Evolutionary conservation across 225 moss, liverwort and hornwort species (phyloP), one percentile per base, ranked within the genome.

Genomic region (Climacium dendroides): DNA sequence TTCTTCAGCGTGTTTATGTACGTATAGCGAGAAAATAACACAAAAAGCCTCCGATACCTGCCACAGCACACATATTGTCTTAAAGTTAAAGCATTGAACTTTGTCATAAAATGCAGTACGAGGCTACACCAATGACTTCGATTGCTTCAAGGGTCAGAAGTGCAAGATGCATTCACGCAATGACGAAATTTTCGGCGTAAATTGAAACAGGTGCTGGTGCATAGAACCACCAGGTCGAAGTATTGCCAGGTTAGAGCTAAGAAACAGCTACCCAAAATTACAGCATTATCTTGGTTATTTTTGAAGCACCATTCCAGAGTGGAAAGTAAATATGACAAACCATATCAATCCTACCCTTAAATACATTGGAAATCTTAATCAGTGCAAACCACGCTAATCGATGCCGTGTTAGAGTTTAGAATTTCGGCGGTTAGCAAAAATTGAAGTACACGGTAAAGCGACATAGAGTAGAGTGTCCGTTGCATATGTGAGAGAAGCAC

Each of bases 41-140:
- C 94, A 92, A 93, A 94, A 43, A 94, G 88, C 73, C 90, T 89
- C 48, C 93, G 94, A 89, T 89, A 94, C 91, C 95, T 95, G 92
- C 53, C 87, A 87, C 63, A 87, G 85, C 75, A 85, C 72, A 89
- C 62, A 74, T n/a, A 20, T 41, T 30, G 60, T 72, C 66, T 41
- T 50, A 71, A n/a, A 65, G 22, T 72, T 41, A 69, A 62, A 58
- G 63, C 63, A 84, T 57, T 75, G 48, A 80, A 73, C 54, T 79
- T 19, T 43, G 47, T 41, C 67, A 70, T 58, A 29, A 78, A 74
- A n/a, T 62, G 72, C 72, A 84, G 90, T 70, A 48, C 57, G 82
- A 82, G 71, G 66, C 22, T 66, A 74, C 79, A 74, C 17, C 45
- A 71, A 61, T 70, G 78, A 72, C 48, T 72, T 59, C 70, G 32